Evolutionary conservation across 2,329 filamentous ascomycete genomes (phyloP).

Genomic region (Trichoderma koningii): DNA sequence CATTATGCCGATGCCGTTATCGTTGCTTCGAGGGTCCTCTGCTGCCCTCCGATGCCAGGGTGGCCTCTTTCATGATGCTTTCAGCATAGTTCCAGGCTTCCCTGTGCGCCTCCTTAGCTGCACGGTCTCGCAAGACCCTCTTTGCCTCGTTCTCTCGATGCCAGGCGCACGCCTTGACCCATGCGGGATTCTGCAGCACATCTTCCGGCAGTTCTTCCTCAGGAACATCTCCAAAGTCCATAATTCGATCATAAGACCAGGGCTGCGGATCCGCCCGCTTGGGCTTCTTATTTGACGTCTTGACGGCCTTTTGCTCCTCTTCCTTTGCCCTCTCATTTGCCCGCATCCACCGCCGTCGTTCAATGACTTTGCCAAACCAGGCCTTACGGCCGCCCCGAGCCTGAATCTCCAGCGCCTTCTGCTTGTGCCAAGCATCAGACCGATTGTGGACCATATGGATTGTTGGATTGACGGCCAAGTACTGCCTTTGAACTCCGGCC

Average conservation of each 20-base stretch:
- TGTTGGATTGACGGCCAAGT: slow-evolving; percentile 53
- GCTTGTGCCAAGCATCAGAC: slow-evolving; percentile 48
- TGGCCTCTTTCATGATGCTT: slow-evolving; percentile 10
- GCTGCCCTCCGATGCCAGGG: background rate
- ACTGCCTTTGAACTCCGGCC: slow-evolving; percentile 41
- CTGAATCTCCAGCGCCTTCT: slow-evolving; percentile 54
- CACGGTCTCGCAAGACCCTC: slow-evolving; percentile 13
- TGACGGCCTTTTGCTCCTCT: slow-evolving; percentile 26
- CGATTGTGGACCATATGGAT: slow-evolving; percentile 50
- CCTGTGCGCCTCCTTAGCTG: background rate
- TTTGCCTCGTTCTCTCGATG: slow-evolving; percentile 37
- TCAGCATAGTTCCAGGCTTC: slow-evolving; percentile 16
- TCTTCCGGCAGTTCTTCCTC: slow-evolving; percentile 48
- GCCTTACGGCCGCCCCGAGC: slow-evolving; percentile 52
- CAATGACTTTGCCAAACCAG: slow-evolving; percentile 51
- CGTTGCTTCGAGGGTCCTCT: background rate
- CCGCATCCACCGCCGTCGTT: slow-evolving; percentile 42
- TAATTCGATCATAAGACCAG: slow-evolving; percentile 33
- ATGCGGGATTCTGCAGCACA: slow-evolving; percentile 48
- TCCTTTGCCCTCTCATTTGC: slow-evolving; percentile 31
- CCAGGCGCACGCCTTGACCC: slow-evolving; percentile 47
- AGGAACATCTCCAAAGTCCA: slow-evolving; percentile 45
- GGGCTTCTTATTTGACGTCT: background rate
- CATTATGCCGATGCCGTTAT: background rate
- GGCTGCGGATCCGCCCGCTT: slow-evolving; percentile 37